Percentiles rank a stretch among this genome's conserved stretches.
Conservation (phyloP, 192 early-diverging fungal genomes). For the Umbelopsis sp. region DNA sequence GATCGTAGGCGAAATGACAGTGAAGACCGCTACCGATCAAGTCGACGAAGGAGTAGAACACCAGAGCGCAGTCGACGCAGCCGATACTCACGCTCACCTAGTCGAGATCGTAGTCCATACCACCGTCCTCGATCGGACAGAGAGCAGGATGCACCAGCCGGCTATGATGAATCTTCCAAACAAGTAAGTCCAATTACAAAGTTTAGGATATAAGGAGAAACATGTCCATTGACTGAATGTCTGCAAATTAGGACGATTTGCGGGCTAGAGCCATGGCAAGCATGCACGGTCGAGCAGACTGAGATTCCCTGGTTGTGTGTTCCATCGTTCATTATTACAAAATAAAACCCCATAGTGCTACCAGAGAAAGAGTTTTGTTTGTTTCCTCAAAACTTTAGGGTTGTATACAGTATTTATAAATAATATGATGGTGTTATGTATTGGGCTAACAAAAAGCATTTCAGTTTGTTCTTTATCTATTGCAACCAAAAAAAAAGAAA, state of each 20-base stretch:
- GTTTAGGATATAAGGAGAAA: too few species aligned
- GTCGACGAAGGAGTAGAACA: constrained; percentile 34
- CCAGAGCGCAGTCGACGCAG: constrained; percentile 5
- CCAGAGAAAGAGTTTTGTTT: not conserved
- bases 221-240: too few species aligned
- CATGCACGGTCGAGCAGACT: not conserved
- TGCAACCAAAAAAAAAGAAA: not conserved
- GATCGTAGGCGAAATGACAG: constrained; percentile 23
- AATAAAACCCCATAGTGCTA: not conserved
- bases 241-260: not conserved
- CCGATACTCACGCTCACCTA: constrained; percentile 5
- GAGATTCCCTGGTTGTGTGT: not conserved
- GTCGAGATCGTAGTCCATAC: not conserved
- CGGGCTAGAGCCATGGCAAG: constrained; percentile 5
- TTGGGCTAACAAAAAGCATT: too few species aligned
- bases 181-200: not conserved
- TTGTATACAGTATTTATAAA: too few species aligned
- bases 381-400: too few species aligned
- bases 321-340: too few species aligned
- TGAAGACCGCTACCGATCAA: constrained; percentile 27
- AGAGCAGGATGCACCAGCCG: not conserved
- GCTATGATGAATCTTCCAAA: not conserved
- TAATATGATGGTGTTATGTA: too few species aligned
- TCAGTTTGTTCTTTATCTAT: not conserved
- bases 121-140: not conserved